Evolutionary conservation across 257 asterid genomes (phyloP).

Genomic region (Nicotiana knightiana): DNA sequence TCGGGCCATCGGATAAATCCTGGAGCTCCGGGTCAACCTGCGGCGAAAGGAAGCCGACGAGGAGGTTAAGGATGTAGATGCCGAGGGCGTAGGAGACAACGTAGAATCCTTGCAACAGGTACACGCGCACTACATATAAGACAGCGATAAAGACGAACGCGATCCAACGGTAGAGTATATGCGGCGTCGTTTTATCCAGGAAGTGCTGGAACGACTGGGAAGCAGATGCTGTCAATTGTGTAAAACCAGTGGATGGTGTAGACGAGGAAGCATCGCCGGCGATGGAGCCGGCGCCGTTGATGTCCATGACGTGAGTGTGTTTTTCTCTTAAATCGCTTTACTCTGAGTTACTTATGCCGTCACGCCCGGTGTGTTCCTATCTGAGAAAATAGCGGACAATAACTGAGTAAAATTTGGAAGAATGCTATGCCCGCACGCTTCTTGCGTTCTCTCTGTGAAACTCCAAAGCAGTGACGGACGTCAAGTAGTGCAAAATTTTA

Average conservation of each 20-base stretch:
- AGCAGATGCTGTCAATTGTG: constrained; percentile 21
- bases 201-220: constrained; percentile 49
- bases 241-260: constrained; percentile 12
- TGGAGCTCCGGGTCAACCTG: constrained; percentile 43
- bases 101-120: constrained; percentile 48
- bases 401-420: neutral
- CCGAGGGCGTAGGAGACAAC: constrained; percentile 60
- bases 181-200: constrained; percentile 48
- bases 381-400: neutral
- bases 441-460: neutral
- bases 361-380: neutral
- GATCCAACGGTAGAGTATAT: constrained; percentile 53
- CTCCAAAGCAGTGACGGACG: neutral
- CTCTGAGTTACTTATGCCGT: neutral
- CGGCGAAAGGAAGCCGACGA: constrained; percentile 51
- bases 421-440: neutral
- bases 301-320: constrained; percentile 18
- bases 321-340: neutral
- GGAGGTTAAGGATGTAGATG: constrained; percentile 41
- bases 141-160: constrained; percentile 41
- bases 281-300: constrained; percentile 12
- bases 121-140: constrained; percentile 43
- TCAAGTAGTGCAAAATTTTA: neutral
- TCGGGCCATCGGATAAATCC: constrained; percentile 24
- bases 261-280: constrained; percentile 10